Base-by-base conservation (phyloP, 208 protist species). In the Trypanosoma cruzi region DNA sequence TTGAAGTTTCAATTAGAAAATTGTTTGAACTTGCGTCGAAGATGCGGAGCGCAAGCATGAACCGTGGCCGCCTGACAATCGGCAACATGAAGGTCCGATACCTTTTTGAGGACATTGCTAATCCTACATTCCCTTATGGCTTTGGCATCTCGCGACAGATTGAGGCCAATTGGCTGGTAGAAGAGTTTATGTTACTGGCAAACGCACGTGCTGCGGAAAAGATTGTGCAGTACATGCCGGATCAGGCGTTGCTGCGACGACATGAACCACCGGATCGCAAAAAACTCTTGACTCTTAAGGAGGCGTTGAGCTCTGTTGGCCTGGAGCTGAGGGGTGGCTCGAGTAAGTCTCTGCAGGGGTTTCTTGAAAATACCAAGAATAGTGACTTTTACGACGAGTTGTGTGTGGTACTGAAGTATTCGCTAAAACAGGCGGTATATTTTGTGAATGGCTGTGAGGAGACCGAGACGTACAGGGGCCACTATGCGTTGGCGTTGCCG, bases 111-210 rank as follows among this genome's bases (percentile, higher is more conserved):
- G 73, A 86, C 49, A 84, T 79, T 37, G 54, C 44, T 52, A 49
- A 78, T 61, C 60, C 70, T 72, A 65, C 68, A 29, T 42, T 76
- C 31, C 86, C 90, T 5, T 64, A 73, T 32, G 84, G 81, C 5
- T 92, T 94, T 64, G 73, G 55, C 24, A 75, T 92, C 13, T 34
- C 68, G 46, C 24, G 55, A 18, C 86, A 82, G 72, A 93, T 85
- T 31, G 75, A 90, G 37, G 86, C 90, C 22, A 96, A 96, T 64
- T 95, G 87, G 87, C 64, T 98, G 0, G 87, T 98, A 42, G 93
- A 98, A 72, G 93, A 98, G 79, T 95, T 95, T 58, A 98, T 98
- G 95, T 68, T 98, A 11, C 71, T 97, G 8, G 94, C 94, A 0
- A 98, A 98, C 73, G 58, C 73, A 32, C 76, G 88, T 11, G 91